Base-by-base conservation (phyloP, 148 eudicot genomes). In the Cornus controversa region DNA sequence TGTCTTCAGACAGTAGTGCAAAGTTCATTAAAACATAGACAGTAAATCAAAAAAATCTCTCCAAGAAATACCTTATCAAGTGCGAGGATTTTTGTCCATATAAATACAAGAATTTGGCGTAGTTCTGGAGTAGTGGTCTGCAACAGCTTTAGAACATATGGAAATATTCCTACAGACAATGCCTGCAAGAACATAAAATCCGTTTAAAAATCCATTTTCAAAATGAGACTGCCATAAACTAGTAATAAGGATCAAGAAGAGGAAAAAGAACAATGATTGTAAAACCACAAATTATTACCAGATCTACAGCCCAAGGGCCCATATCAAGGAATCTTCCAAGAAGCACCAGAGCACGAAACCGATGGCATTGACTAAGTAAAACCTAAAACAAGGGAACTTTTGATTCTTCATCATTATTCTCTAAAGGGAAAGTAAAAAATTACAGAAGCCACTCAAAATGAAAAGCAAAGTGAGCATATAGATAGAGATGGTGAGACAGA, bases 231-330 rank as follows among this genome's bases (percentile, higher is more conserved):
- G 18, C 22, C 65, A 18, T 67, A 67, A 63, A 79, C 68, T 42
- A 27, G 24, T 40, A 40, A 9, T 36, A 65, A 16, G 20, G n/a
- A 63, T 68, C 37, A 29, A 37, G 18, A 80, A 34, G 64, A 11
- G 47, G 20, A 29, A 27, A 57, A 15, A 53, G 45, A n/a, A 68
- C n/a, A 62, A 62, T 11, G 20, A 50, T 50, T 11, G 20, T 50
- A 50, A 13, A 50, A 20, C 57, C 66, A 67, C 34, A 78, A 75
- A 29, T 76, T 80, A 67, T n/a, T 89, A 96, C 99, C 99, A 93
- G 88, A 86, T 96, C 92, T 57, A 96, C 99, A 74, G 99, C 99
- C 99, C 99, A 96, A 25, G 96, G 90, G 34, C 99, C 99, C 99
- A 96, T 96, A 80, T 96, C 99, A 64, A 96, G 93, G 85, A 93